A percentile compares a stretch with the other conserved stretches of the same genome.
Conservation (phyloP, 176 grass and related monocot species). For the Raddia guianensis region DNA sequence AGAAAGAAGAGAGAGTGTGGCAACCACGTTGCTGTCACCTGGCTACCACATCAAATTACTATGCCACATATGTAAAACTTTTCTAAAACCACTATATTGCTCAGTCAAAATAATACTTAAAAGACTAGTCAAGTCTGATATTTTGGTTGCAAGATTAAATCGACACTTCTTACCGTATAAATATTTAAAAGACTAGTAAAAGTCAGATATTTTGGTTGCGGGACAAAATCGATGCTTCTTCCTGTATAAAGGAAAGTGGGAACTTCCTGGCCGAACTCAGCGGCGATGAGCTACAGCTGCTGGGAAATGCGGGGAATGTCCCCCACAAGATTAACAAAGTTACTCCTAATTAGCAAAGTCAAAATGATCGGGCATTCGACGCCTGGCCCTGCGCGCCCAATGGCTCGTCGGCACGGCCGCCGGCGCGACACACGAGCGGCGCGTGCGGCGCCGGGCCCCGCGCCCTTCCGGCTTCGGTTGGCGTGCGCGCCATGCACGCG, state of each 20-base stretch:
- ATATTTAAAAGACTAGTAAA: no score
- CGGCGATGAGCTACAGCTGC: background rate
- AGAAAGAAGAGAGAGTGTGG: no score
- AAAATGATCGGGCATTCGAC: slow-evolving; percentile 24
- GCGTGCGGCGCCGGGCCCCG: slow-evolving; percentile 34
- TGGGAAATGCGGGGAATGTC: background rate
- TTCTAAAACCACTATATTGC: no score
- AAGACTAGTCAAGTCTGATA: no score
- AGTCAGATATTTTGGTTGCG: no score
- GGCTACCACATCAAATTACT: no score
- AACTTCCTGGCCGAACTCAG: background rate
- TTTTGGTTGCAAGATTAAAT: no score
- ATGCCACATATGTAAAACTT: no score
- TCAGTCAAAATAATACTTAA: no score
- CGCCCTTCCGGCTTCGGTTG: background rate
- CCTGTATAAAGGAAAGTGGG: background rate
- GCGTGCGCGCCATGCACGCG: slow-evolving; percentile 7
- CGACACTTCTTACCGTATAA: no score
- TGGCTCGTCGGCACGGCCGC: background rate
- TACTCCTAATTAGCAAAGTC: background rate
- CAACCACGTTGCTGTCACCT: no score
- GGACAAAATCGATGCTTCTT: no score
- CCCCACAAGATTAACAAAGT: background rate
- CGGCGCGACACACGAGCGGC: slow-evolving; percentile 28
- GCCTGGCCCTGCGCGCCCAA: background rate